A percentile compares a stretch with the other conserved stretches of the same genome.
Evolutionary conservation across 2,329 filamentous ascomycete species (phyloP).

Genomic region (Coniosporium tulheliwenetii): DNA sequence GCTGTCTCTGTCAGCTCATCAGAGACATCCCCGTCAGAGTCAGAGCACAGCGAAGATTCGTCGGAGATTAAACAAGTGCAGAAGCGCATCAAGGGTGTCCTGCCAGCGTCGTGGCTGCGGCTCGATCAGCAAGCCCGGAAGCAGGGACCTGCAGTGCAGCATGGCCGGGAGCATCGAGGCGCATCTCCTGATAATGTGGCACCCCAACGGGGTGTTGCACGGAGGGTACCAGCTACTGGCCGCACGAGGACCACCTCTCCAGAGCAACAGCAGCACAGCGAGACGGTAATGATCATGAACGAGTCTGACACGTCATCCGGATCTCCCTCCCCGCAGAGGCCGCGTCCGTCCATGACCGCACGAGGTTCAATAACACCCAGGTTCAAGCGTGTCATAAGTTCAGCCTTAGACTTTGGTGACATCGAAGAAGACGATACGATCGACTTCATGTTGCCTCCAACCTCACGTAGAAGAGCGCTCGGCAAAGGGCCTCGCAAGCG

Average conservation of each 20-base stretch:
- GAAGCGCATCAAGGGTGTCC: constrained; percentile 29
- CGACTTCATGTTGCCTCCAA: constrained; percentile 21
- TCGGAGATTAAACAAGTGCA: constrained; percentile 16
- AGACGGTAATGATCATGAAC: too few relatives aligned
- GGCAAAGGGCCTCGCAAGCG: constrained; percentile 11
- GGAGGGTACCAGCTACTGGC: constrained; percentile 3
- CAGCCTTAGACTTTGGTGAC: constrained; percentile 4
- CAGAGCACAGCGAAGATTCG: constrained; percentile 13
- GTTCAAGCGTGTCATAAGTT: too few relatives aligned
- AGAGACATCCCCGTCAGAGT: constrained; percentile 8
- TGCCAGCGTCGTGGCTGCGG: constrained; percentile 34
- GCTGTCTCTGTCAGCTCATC: neutral
- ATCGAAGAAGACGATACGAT: constrained; percentile 29
- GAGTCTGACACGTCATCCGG: too few relatives aligned
- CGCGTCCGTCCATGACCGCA: too few relatives aligned
- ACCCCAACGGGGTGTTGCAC: constrained; percentile 18
- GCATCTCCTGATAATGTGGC: constrained; percentile 11
- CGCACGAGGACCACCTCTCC: too few relatives aligned
- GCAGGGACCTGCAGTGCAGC: constrained; percentile 2
- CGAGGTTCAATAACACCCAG: too few relatives aligned
- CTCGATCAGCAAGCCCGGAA: constrained; percentile 25
- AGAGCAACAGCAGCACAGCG: too few relatives aligned
- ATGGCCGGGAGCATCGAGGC: neutral
- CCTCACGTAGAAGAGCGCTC: constrained; percentile 4
- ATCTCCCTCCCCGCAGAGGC: too few relatives aligned